Conservation (phyloP, 192 early-diverging fungal species). For the Rhizophagus sp. region DNA sequence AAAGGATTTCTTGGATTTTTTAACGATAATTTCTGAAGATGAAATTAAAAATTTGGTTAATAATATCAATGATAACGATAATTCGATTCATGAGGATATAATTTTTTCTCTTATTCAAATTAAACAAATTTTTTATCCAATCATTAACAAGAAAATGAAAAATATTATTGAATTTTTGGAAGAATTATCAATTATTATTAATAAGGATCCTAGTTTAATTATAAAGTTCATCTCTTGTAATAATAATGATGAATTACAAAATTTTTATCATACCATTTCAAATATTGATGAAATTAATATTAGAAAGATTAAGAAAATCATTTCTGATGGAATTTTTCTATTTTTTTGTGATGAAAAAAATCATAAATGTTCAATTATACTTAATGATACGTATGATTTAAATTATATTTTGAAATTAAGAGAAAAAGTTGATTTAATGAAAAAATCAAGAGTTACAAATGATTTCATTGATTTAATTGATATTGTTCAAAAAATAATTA, state of each 20-base stretch:
- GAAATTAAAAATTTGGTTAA: constrained; percentile 30
- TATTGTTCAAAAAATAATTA: constrained; percentile 16
- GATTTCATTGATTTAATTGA: constrained; percentile 27
- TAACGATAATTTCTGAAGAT: neutral
- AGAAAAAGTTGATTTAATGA: too few relatives aligned
- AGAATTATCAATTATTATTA: neutral
- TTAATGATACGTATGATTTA: neutral
- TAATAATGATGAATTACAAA: constrained; percentile 11
- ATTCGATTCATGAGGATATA: constrained; percentile 24
- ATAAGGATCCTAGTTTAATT: constrained; percentile 5
- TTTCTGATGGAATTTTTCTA: constrained; percentile 10
- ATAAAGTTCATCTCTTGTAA: constrained; percentile 18
- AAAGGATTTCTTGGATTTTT: neutral
- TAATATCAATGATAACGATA: constrained; percentile 20
- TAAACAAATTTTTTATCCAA: constrained; percentile 12
- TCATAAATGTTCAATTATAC: constrained; percentile 16
- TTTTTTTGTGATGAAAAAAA: constrained; percentile 16
- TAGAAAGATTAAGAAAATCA: constrained; percentile 23
- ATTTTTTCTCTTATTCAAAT: constrained; percentile 23
- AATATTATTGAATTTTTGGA: neutral
- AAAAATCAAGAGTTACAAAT: neutral
- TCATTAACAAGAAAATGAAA: neutral
- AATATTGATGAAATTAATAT: constrained; percentile 15
- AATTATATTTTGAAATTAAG: neutral
- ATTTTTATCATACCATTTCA: neutral